Base-by-base conservation (phyloP, 148 eudicot genomes). In the Arbutus unedo region DNA sequence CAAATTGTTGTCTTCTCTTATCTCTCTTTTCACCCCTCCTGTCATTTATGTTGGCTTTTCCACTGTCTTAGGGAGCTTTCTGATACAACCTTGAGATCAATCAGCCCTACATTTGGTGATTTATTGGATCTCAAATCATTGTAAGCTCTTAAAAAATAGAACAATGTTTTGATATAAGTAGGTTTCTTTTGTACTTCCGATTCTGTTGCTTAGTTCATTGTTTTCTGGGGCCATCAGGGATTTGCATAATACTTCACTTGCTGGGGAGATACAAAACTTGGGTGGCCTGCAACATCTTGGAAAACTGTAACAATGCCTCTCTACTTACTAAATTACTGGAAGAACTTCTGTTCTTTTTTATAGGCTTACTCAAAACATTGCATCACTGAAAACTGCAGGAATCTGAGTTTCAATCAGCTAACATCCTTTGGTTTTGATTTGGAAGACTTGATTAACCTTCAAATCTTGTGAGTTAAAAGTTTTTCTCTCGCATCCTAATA, bases 81-180 rank as follows among this genome's bases (percentile, higher is more conserved):
- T 21, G 92, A 91, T 62, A 85, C 92, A 74, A 79, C 84, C 49
- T 85, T 94, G 90, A 92, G 98, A 83, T 86, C 92, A 82, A 90
- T 94, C 81, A 88, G 88, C 84, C 98, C 95, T 45, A 91, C 92
- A 60, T 91, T 94, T 80, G 91, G 98, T 78, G 98, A 94, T 86
- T 60, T 94, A 73, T 81, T 91, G 83, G 91, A 92, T 84, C 94
- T 94, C 45, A 89, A 89, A 87, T 54, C 78, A 56, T 85, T 94
- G 98, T 94, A 82, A 90, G 94, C 80, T 82, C 67, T 67, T 85
- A 5, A 75, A 23, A 62, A 43, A 14, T 41, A 50, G 5, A 23
- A 31, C 48, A 38, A 14, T 54, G 48, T 5, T 51, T 19, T 41
- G 13, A 38, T 19, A 53, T 44, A 8, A 8, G 9, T 47, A 50